These are phyloP conservation scores for Candida maris DNA, from an alignment of 805 yeast genomes.

Conservation along the genomic window DNA sequence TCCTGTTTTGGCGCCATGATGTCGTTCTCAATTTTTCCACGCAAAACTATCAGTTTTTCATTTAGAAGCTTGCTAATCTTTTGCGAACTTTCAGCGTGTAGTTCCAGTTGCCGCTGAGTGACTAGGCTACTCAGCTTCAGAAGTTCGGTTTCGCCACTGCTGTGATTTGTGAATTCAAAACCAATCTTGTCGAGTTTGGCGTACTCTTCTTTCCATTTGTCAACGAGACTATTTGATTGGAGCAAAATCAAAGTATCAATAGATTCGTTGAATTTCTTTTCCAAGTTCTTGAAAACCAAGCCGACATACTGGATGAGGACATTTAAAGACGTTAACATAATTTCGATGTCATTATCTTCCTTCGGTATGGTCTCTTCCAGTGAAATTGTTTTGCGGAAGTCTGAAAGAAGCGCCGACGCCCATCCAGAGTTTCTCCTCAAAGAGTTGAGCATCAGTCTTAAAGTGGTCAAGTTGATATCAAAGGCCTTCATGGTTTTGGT, in stretches of 20 bases:
- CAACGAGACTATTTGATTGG: conserved; percentile 40
- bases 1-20: conserved; percentile 32
- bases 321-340: conserved; percentile 46
- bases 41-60: conserved; percentile 28
- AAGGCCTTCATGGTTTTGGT: conserved; percentile 21
- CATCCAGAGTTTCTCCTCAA: conserved; percentile 36
- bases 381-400: conserved; percentile 28
- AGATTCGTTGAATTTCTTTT: conserved; percentile 35
- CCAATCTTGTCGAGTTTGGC: conserved; percentile 23
- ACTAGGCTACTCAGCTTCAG: conserved; percentile 34
- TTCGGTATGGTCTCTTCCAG: conserved; percentile 19
- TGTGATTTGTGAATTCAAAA: conserved; percentile 22
- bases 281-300: conserved; percentile 42
- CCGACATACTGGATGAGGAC: conserved; percentile 49
- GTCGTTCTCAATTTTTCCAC: conserved; percentile 34
- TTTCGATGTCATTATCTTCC: conserved; percentile 36
- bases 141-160: conserved; percentile 6
- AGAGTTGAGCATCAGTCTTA: conserved; percentile 37
- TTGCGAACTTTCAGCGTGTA: conserved; percentile 31
- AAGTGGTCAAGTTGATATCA: conserved; percentile 32
- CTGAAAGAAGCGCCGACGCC: conserved; percentile 36
- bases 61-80: conserved; percentile 14
- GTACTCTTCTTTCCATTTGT: conserved; percentile 38
- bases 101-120: conserved; percentile 26
- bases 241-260: conserved; percentile 33